A percentile compares a stretch with the other conserved stretches of the same genome.
Conservation (phyloP, 768 basidiomycete species). For the Rhodotorula babjevae region DNA sequence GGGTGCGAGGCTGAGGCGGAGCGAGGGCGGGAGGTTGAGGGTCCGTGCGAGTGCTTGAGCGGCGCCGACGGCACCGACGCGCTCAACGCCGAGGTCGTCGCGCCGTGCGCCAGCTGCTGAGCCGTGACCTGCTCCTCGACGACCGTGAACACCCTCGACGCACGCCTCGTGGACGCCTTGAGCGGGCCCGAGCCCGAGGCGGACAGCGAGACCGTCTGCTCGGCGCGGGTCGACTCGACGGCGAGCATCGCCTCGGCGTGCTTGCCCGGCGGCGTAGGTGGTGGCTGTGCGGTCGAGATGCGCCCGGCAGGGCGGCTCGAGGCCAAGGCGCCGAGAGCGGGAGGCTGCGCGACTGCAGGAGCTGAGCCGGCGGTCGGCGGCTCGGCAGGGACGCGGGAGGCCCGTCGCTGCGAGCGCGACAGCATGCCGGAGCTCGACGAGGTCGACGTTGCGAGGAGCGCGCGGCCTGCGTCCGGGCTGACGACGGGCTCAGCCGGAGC, state of each 20-base stretch:
- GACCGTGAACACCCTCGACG: not conserved
- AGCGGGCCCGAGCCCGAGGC: not conserved
- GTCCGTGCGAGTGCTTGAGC: not conserved
- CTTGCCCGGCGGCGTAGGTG: not conserved
- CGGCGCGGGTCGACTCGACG: too few relatives aligned
- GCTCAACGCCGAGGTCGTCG: not conserved
- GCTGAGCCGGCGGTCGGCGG: too few relatives aligned
- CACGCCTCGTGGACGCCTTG: not conserved
- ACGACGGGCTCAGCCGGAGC: too few relatives aligned
- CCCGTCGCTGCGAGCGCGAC: constrained; percentile 2
- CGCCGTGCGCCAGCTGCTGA: too few relatives aligned
- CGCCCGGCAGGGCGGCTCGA: not conserved
- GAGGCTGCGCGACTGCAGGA: too few relatives aligned
- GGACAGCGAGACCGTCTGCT: not conserved
- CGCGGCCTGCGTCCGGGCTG: not conserved
- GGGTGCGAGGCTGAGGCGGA: not conserved
- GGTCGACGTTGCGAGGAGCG: not conserved
- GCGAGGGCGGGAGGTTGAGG: not conserved
- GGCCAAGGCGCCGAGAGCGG: not conserved
- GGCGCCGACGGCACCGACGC: not conserved
- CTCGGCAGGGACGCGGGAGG: not conserved
- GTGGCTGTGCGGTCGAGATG: not conserved
- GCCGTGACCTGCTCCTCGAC: not conserved
- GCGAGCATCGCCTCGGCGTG: too few relatives aligned
- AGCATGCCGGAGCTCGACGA: not conserved